Conservation (phyloP, 257 asterid genomes). For the Datura wrightii region DNA sequence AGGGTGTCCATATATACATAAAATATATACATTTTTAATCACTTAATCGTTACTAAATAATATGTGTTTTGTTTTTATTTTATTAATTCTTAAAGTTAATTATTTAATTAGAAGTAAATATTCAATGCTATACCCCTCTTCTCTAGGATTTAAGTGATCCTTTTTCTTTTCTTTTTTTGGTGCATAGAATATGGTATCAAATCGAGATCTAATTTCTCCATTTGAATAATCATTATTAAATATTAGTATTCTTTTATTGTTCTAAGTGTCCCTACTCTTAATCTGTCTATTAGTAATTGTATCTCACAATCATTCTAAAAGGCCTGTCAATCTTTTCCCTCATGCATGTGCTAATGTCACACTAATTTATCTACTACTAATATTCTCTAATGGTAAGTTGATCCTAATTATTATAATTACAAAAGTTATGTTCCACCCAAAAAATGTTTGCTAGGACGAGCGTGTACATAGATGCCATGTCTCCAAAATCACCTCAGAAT, state of each 20-base stretch:
- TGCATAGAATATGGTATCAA: not conserved
- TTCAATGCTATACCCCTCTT: not conserved
- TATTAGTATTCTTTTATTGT: not conserved
- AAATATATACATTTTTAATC: not conserved
- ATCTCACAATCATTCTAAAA: not conserved
- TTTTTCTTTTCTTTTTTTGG: not conserved
- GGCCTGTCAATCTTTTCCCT: not conserved
- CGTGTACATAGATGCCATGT: not conserved
- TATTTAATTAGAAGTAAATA: not conserved
- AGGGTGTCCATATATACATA: too few species aligned
- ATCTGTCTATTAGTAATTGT: not conserved
- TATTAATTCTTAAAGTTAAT: not conserved
- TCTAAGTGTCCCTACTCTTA: slow-evolving; percentile 22
- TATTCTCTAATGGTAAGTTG: not conserved
- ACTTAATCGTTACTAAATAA: not conserved
- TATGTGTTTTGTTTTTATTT: not conserved
- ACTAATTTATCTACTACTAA: not conserved
- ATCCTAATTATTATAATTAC: not conserved
- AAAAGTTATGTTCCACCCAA: not conserved
- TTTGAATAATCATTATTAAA: not conserved
- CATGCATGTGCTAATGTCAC: slow-evolving; percentile 9
- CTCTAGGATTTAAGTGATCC: not conserved
- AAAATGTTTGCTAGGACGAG: not conserved
- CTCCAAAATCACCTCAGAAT: not conserved
- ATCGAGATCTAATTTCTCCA: not conserved